phyloP scores from a whole-genome alignment of 2,329 filamentous ascomycete species.

The Aspergillus sp. region DNA sequence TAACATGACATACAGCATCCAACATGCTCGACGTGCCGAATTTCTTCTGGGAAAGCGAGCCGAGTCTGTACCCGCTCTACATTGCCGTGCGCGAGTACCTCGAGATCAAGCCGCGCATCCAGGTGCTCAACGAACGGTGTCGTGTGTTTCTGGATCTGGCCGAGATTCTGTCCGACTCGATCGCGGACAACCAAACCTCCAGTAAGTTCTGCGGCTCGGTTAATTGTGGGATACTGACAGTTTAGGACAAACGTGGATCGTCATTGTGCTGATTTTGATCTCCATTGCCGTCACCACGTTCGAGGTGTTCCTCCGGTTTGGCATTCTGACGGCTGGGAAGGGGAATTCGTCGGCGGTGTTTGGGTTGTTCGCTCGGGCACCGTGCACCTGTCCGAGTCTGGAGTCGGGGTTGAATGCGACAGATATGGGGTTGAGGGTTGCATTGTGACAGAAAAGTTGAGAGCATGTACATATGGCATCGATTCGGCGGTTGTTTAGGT shows the following conservation, averaged over 20 bases:
- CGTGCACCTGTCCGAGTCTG: constrained; percentile 10
- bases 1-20: constrained; percentile 59
- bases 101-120: constrained; percentile 93
- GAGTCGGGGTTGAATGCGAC: background rate
- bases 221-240: constrained; percentile 50
- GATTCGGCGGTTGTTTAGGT: background rate
- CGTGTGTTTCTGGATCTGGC: constrained; percentile 94
- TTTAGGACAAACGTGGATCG: constrained; percentile 86
- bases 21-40: constrained; percentile 96
- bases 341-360: constrained; percentile 16
- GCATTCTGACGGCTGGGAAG: constrained; percentile 56
- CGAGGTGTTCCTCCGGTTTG: constrained; percentile 85
- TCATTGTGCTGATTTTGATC: constrained; percentile 88
- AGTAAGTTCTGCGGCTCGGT: constrained; percentile 36
- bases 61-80: constrained; percentile 91
- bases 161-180: constrained; percentile 88
- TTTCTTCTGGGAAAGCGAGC: constrained; percentile 98
- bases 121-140: constrained; percentile 95
- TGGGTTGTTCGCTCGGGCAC: background rate
- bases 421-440: background rate
- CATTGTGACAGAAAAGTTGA: background rate
- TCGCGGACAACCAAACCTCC: constrained; percentile 94
- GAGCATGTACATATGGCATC: background rate
- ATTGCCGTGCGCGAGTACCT: constrained; percentile 93
- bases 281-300: constrained; percentile 88